Base-by-base conservation (phyloP, 2,329 filamentous ascomycete genomes). In the Mollisiaceae sp. region DNA sequence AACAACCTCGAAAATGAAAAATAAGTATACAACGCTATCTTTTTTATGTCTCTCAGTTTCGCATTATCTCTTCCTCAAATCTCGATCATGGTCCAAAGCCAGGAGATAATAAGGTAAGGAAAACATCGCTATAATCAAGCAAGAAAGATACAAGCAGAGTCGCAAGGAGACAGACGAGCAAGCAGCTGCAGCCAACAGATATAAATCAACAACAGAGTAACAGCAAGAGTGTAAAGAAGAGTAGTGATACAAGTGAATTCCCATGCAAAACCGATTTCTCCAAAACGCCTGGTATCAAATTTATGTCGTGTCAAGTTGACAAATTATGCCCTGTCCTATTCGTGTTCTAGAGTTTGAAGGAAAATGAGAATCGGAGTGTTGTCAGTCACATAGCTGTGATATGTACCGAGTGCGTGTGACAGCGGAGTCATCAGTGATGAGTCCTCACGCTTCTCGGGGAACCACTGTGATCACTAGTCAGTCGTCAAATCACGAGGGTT, bases 361-460 rank as follows among this genome's bases (percentile, higher is more conserved):
- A 66, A 59, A 63, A 65, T 47, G 43, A 56, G 64, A 70, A 67
- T 35, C 12, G 35, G 67, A 65, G 62, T n/a, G n/a, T n/a, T n/a
- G n/a, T n/a, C n/a, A n/a, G n/a, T n/a, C n/a, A n/a, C n/a, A n/a
- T n/a, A n/a, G n/a, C n/a, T n/a, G n/a, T n/a, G n/a, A n/a, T n/a
- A n/a, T n/a, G n/a, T n/a, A n/a, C n/a, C 20, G n/a, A 14, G 8
- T 55, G 3, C 24, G 5, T 56, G 66, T 58, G 35, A 52, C 39
- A 39, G 36, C 12, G 9, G 47, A 20, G 47, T 20, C 60, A 67
- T 68, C 64, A 74, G 59, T 72, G 70, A 70, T 73, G 70, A 45
- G 73, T 74, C 35, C 73, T 60, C n/a, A 73, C 62, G 47, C 71
- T 75, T 22, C 69, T 64, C 66, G 73, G 73, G n/a, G 74, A 75